phyloP scores from a whole-genome alignment of 2,329 filamentous ascomycete species.

The Xylariaceae sp. region DNA sequence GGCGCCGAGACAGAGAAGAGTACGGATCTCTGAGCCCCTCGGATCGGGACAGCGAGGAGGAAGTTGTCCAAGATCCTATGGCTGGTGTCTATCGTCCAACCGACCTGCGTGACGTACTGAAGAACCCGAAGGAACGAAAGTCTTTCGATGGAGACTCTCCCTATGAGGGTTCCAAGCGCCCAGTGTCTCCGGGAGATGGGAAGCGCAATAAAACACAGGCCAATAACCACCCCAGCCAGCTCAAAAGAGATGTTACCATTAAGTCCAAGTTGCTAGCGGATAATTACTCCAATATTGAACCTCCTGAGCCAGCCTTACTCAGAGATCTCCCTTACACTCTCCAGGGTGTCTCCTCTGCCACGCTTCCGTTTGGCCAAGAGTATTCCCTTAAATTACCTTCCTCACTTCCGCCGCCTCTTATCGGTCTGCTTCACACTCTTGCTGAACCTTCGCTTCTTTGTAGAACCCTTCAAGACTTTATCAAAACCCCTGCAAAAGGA shows the following conservation, averaged over 20 bases:
- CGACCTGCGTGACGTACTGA: conserved; percentile 39
- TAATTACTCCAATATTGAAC: conserved; percentile 62
- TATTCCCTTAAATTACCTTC: conserved; percentile 76
- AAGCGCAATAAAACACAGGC: conserved; percentile 38
- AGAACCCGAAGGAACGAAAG: conserved; percentile 36
- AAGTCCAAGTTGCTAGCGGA: conserved; percentile 64
- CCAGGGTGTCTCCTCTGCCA: conserved; percentile 87
- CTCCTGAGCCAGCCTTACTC: conserved; percentile 69
- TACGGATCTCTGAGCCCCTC: conserved; percentile 34
- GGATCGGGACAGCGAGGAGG: conserved; percentile 27
- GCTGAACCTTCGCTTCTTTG: conserved; percentile 96
- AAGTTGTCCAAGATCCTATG: conserved; percentile 21
- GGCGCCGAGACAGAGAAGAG: conserved; percentile 26
- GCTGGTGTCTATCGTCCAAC: conserved; percentile 36
- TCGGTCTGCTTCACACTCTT: conserved; percentile 86
- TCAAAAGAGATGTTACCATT: conserved; percentile 57
- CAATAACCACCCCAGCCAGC: conserved; percentile 29
- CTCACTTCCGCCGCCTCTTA: conserved; percentile 80
- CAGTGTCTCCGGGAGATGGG: conserved; percentile 32
- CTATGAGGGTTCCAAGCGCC: conserved; percentile 13
- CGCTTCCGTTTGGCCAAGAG: conserved; percentile 75
- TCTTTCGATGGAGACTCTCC: conserved; percentile 29
- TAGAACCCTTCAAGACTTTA: conserved; percentile 77
- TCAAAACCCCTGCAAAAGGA: conserved; percentile 79
- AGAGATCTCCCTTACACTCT: conserved; percentile 90